These are phyloP conservation scores for Aspergillus hancockii DNA, from an alignment of 495 filamentous ascomycete species.

Conservation along the genomic window DNA sequence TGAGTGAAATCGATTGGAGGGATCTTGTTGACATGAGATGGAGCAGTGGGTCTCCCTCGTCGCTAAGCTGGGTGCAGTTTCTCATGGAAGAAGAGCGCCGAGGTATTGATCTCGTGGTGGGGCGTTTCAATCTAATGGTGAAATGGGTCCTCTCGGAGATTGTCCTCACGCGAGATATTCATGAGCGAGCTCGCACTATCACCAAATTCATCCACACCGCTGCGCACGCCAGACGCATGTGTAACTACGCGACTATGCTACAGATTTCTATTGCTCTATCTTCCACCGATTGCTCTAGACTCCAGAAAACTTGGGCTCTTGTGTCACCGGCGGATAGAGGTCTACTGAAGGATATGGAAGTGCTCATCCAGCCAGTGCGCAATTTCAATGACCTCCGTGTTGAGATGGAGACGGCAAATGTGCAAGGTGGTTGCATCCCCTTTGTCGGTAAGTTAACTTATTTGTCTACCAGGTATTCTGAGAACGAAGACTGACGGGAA, in stretches of 20 bases:
- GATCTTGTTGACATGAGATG: slow-evolving; percentile 94
- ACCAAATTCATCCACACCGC: slow-evolving; percentile 94
- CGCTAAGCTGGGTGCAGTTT: slow-evolving; percentile 87
- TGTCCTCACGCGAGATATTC: slow-evolving; percentile 76
- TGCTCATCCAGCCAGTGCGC: slow-evolving; percentile 77
- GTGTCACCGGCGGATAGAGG: slow-evolving; percentile 70
- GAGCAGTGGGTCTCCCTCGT: slow-evolving; percentile 68
- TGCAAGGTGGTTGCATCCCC: slow-evolving; percentile 88
- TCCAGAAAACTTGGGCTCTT: slow-evolving; percentile 79
- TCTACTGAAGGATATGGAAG: slow-evolving; percentile 78
- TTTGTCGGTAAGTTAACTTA: slow-evolving; percentile 72
- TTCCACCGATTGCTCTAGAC: slow-evolving; percentile 74
- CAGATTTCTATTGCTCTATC: slow-evolving; percentile 91
- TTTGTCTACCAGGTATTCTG: background rate
- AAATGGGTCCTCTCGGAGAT: slow-evolving; percentile 96
- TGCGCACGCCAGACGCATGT: slow-evolving; percentile 75
- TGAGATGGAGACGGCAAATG: slow-evolving; percentile 82
- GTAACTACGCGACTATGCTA: slow-evolving; percentile 96
- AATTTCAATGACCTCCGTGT: slow-evolving; percentile 89
- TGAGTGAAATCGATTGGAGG: slow-evolving; percentile 97
- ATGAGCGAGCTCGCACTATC: slow-evolving; percentile 82
- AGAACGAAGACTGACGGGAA: slow-evolving; percentile 8
- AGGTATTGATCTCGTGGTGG: slow-evolving; percentile 93
- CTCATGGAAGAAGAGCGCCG: slow-evolving; percentile 76
- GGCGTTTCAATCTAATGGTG: slow-evolving; percentile 95